These are phyloP conservation scores for Fraxinus xanthoxyloides DNA, from an alignment of 305 asterid species.

Conservation along the genomic window DNA sequence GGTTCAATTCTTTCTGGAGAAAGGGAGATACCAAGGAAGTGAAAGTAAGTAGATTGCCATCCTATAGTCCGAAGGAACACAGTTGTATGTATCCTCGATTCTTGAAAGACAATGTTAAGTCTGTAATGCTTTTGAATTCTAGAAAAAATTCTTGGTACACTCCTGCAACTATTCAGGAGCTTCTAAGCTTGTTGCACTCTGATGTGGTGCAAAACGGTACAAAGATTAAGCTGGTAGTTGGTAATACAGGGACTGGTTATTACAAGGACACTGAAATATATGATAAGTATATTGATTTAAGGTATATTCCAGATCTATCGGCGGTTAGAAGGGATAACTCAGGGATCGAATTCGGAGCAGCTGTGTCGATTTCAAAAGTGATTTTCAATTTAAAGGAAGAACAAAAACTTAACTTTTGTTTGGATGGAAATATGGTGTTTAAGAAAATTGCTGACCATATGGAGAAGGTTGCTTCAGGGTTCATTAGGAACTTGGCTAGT, in stretches of 20 bases:
- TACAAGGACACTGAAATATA: slow-evolving; percentile 46
- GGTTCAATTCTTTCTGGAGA: slow-evolving; percentile 65
- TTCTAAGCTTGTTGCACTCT: slow-evolving; percentile 41
- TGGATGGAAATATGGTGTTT: slow-evolving; percentile 35
- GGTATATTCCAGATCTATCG: slow-evolving; percentile 63
- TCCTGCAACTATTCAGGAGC: slow-evolving; percentile 57
- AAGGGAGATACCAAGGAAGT: slow-evolving; percentile 45
- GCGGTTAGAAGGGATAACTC: slow-evolving; percentile 30
- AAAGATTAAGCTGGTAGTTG: slow-evolving; percentile 55
- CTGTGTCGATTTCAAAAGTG: slow-evolving; percentile 60
- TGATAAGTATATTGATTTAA: slow-evolving; percentile 58
- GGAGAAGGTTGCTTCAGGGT: slow-evolving; percentile 73
- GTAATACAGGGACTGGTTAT: slow-evolving; percentile 70
- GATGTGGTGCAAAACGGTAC: slow-evolving; percentile 23
- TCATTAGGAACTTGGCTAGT: slow-evolving; percentile 77
- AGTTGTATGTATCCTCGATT: slow-evolving; percentile 34
- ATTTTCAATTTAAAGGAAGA: slow-evolving; percentile 43
- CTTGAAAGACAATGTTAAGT: slow-evolving; percentile 26
- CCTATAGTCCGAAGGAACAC: slow-evolving; percentile 34
- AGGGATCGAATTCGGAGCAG: slow-evolving; percentile 66
- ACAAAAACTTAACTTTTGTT: slow-evolving; percentile 10
- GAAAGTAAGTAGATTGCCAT: slow-evolving; percentile 43
- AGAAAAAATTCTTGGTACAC: slow-evolving; percentile 49
- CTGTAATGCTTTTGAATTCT: slow-evolving; percentile 37
- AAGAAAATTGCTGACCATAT: slow-evolving; percentile 53